Base-by-base conservation (phyloP, 2,329 filamentous ascomycete genomes). In the Clonostachys byssicola region DNA sequence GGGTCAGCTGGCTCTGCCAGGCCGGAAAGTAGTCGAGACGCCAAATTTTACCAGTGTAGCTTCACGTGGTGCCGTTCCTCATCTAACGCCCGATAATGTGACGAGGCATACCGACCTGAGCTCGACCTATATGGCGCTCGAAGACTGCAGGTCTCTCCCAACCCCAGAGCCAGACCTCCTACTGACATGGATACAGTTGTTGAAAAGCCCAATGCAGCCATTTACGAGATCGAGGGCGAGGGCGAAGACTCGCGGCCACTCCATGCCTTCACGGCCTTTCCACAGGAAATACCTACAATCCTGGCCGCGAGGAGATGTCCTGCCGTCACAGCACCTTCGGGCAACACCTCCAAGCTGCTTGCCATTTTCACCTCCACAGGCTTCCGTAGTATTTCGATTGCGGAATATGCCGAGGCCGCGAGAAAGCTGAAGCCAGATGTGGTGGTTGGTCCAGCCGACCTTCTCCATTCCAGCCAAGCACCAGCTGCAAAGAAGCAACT, bases 291-390 rank as follows among this genome's bases (percentile, higher is more conserved):
- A 34, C 64, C 87, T 42, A 79, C 90, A 8, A 68, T 99, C 4
- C 71, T 99, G 5, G 89, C 85, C 12, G 80, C 92, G 1, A 85
- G 94, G 46, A 79, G 92, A 34, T 81, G 86, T 43, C 88, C 92
- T 2, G 82, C 90, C 1, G 84, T 96, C 17, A 67, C 77, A 9
- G 82, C 85, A 7, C 88, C 89, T 1, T 73, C 83, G 52, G 80
- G 81, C 17, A 91, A 94, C 62, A 85, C 83, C 9, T 80, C 85
- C 51, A 80, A 79, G 38, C 78, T 83, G 42, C 75, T 97, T 40
- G 83, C 87, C 16, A 78, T 97, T 43, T 84, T 88, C 61, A 96
- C 94, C 3, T 92, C 91, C 1, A 89, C 90, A 1, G 94, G 94
- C 33, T 96, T 95, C 67, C 80, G 82, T 51, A 75, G 80, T 48